Percentiles rank a stretch among this genome's conserved stretches.
These are phyloP conservation scores for Solanum pimpinellifolium DNA, from an alignment of 257 asterid genomes.

Conservation along the genomic window DNA sequence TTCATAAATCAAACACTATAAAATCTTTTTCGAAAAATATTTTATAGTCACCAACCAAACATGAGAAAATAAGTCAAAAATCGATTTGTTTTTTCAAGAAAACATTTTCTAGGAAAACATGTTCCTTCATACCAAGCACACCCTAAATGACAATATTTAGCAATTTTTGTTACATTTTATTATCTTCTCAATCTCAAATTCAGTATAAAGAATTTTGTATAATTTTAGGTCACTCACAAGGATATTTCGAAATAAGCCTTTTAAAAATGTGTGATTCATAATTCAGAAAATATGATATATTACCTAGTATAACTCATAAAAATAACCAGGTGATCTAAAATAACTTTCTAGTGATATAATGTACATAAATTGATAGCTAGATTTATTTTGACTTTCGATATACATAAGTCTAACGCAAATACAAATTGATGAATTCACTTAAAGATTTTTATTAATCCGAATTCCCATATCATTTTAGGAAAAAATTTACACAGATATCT, in stretches of 20 bases:
- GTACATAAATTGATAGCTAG: not conserved
- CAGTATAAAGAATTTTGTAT: not conserved
- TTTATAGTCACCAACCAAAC: too few relatives aligned
- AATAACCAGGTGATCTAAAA: not conserved
- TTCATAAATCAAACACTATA: too few relatives aligned
- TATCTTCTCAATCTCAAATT: not conserved
- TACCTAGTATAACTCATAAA: not conserved
- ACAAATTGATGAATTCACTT: not conserved
- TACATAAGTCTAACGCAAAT: not conserved
- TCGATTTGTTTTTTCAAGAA: too few relatives aligned
- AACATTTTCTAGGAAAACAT: too few relatives aligned
- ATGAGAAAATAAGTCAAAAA: too few relatives aligned
- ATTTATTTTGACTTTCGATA: not conserved
- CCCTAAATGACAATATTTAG: not conserved
- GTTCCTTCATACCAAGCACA: too few relatives aligned
- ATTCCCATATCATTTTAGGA: too few relatives aligned
- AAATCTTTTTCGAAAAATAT: too few relatives aligned
- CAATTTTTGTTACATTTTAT: not conserved
- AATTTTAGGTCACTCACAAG: not conserved
- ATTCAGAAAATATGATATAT: not conserved
- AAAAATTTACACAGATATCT: too few relatives aligned
- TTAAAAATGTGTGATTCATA: not conserved
- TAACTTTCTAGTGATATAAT: not conserved
- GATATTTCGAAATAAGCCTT: not conserved
- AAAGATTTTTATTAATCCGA: too few relatives aligned